Evolutionary conservation across 2,329 filamentous ascomycete species (phyloP).

Genomic region (Sporothrix schenckii): DNA sequence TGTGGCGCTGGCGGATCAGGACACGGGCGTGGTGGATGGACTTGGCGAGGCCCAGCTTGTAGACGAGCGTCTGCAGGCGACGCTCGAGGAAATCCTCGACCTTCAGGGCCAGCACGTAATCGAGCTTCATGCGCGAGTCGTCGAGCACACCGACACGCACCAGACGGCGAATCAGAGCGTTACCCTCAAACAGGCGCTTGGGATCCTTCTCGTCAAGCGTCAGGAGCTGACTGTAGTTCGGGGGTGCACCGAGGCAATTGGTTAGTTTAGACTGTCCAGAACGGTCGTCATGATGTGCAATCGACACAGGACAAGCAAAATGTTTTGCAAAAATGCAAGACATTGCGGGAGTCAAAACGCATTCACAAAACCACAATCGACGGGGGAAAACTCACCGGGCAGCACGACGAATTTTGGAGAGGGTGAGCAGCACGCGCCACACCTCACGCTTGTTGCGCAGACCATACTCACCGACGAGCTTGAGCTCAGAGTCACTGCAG

Average conservation of each 20-base stretch:
- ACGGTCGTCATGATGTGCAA: too few relatives aligned
- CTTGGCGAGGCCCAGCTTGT: slow-evolving; percentile 99
- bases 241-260: neutral
- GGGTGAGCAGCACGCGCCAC: slow-evolving; percentile 98
- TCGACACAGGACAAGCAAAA: too few relatives aligned
- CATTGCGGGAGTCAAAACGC: neutral
- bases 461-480: slow-evolving; percentile 99
- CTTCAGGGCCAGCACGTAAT: slow-evolving; percentile 99
- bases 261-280: neutral
- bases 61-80: slow-evolving; percentile 98
- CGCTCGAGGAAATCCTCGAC: slow-evolving; percentile 99
- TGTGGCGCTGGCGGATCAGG: slow-evolving; percentile 98
- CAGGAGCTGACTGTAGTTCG: slow-evolving; percentile 81
- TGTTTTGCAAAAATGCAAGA: neutral
- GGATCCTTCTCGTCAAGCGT: slow-evolving; percentile 99
- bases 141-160: slow-evolving; percentile 99
- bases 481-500: slow-evolving; percentile 95
- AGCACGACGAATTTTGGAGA: slow-evolving; percentile 99
- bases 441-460: slow-evolving; percentile 99
- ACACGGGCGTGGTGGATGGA: slow-evolving; percentile 99
- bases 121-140: slow-evolving; percentile 99
- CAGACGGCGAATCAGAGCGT: slow-evolving; percentile 99
- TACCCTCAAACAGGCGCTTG: slow-evolving; percentile 99
- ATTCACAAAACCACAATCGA: neutral
- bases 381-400: slow-evolving; percentile 73